A percentile compares a stretch with the other conserved stretches of the same genome.
Conservation (phyloP, 129 eudicot species). For the Flaveria sonorensis region DNA sequence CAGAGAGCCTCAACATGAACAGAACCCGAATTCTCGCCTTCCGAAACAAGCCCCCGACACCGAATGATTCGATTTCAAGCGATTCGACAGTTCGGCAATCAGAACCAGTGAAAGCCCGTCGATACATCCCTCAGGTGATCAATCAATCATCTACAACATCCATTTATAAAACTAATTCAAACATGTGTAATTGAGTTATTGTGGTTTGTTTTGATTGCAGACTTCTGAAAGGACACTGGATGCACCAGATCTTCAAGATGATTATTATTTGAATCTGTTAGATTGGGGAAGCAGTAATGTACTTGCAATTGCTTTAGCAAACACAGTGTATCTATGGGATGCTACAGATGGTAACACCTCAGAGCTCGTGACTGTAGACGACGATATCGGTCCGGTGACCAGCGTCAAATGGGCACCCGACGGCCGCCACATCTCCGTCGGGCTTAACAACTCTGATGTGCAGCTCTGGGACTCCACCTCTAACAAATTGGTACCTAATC, state of each 20-base stretch:
- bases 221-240: conserved; percentile 84
- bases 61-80: conserved; percentile 42
- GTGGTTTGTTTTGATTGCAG: conserved; percentile 35
- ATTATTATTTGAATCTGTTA: conserved; percentile 54
- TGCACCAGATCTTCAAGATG: conserved; percentile 79
- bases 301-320: not conserved
- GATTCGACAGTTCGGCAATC: conserved; percentile 46
- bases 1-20: conserved; percentile 76
- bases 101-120: conserved; percentile 57
- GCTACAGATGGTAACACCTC: conserved; percentile 62
- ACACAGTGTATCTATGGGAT: conserved; percentile 76
- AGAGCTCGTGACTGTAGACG: conserved; percentile 68
- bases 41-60: conserved; percentile 81
- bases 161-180: not conserved
- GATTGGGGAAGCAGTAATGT: conserved; percentile 6
- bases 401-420: conserved; percentile 44
- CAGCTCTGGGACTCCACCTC: conserved; percentile 85
- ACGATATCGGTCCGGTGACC: conserved; percentile 68
- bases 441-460: conserved; percentile 66
- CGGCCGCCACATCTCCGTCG: conserved; percentile 71
- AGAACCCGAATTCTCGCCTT: conserved; percentile 76
- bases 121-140: conserved; percentile 79
- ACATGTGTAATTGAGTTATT: not conserved
- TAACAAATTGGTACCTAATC: conserved; percentile 50
- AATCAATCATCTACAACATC: not conserved